phyloP scores from a whole-genome alignment of 768 basidiomycete species.

The Nidularia sp. region DNA sequence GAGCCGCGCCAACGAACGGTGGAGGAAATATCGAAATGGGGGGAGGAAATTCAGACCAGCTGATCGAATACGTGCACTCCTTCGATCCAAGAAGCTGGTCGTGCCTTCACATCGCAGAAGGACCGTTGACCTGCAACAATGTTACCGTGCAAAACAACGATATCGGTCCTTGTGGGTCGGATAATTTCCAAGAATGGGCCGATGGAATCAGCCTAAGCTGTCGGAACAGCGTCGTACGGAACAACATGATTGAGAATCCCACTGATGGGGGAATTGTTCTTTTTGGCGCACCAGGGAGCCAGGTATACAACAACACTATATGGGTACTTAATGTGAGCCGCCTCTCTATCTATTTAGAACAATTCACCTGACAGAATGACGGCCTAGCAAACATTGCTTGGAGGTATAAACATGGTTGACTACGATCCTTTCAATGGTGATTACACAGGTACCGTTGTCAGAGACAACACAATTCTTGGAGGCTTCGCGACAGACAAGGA shows the following conservation, averaged over 20 bases:
- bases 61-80: conserved; percentile 74
- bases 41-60: conserved; percentile 64
- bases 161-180: conserved; percentile 72
- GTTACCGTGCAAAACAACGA: conserved; percentile 75
- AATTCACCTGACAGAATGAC: neutral
- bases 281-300: conserved; percentile 71
- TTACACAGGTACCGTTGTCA: conserved; percentile 60
- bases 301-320: conserved; percentile 74
- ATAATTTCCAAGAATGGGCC: conserved; percentile 69
- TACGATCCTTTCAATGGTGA: conserved; percentile 64
- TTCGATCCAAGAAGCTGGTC: conserved; percentile 81
- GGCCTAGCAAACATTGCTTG: conserved; percentile 59
- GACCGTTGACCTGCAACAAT: conserved; percentile 59
- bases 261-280: conserved; percentile 81
- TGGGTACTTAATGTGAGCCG: conserved; percentile 62
- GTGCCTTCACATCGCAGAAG: conserved; percentile 76
- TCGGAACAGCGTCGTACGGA: conserved; percentile 52
- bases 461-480: conserved; percentile 63
- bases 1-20: conserved; percentile 47
- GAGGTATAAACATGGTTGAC: conserved; percentile 80
- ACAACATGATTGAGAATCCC: conserved; percentile 67
- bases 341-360: conserved; percentile 1
- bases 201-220: conserved; percentile 80
- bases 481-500: conserved; percentile 56
- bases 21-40: conserved; percentile 87